Conservation (phyloP, 78 protist species). For the Bigelowiella natans region DNA sequence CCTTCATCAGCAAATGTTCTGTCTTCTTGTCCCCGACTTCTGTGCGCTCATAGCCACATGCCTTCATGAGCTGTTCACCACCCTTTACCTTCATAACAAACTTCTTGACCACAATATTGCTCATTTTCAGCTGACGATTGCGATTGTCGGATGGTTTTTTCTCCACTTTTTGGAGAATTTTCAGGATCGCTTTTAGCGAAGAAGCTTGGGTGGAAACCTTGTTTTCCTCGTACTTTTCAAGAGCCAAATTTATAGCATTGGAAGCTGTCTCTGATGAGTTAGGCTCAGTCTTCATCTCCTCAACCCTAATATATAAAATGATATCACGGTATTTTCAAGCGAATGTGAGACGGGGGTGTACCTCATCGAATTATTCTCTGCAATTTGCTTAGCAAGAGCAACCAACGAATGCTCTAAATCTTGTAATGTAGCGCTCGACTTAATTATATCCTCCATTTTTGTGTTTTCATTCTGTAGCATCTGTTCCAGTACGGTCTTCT, state of each 20-base stretch:
- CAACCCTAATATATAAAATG: too few relatives aligned
- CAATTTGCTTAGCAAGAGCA: not conserved
- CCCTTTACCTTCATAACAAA: not conserved
- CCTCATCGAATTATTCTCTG: too few relatives aligned
- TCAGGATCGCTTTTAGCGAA: not conserved
- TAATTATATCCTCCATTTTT: not conserved
- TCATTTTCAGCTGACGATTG: not conserved
- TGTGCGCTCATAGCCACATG: not conserved
- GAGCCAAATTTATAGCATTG: too few relatives aligned
- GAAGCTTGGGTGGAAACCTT: not conserved
- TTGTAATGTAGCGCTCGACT: not conserved
- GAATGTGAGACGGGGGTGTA: too few relatives aligned
- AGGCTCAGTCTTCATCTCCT: too few relatives aligned
- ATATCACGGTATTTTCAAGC: too few relatives aligned
- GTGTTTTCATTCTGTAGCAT: not conserved
- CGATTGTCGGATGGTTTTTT: not conserved
- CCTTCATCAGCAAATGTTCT: not conserved
- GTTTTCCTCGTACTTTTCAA: not conserved
- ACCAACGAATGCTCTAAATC: not conserved
- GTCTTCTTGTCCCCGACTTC: not conserved
- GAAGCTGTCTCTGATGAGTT: too few relatives aligned
- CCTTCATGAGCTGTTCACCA: not conserved
- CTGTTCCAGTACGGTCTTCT: not conserved
- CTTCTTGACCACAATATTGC: not conserved
- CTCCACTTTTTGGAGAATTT: not conserved